Evolutionary conservation across 805 yeast genomes (phyloP).

Genomic region (Ogataea nakhonphanomensis): DNA sequence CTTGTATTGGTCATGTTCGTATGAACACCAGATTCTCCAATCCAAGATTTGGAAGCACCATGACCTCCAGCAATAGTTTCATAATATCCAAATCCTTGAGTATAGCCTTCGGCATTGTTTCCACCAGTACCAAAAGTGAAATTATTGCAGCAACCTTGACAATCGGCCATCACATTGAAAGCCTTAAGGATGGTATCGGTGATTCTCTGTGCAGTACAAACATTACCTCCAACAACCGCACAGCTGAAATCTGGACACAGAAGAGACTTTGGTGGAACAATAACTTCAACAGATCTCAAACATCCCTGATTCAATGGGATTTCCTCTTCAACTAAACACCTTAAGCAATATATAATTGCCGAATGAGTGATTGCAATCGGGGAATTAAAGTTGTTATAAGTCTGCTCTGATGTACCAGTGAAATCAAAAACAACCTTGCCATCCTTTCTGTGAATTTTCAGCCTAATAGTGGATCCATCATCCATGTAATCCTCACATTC

Average conservation of each 20-base stretch:
- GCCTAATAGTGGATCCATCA: slow-evolving; percentile 67
- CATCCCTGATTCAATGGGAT: slow-evolving; percentile 96
- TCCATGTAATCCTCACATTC: slow-evolving; percentile 68
- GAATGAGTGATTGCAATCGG: slow-evolving; percentile 88
- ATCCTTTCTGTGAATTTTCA: slow-evolving; percentile 48
- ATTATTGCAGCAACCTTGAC: slow-evolving; percentile 95
- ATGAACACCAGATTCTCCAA: slow-evolving; percentile 84
- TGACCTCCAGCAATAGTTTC: slow-evolving; percentile 96
- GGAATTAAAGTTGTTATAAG: slow-evolving; percentile 87
- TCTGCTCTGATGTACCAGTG: slow-evolving; percentile 80
- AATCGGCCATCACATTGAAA: slow-evolving; percentile 86
- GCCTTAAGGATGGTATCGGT: slow-evolving; percentile 88
- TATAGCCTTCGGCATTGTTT: slow-evolving; percentile 43
- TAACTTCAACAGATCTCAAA: slow-evolving; percentile 68
- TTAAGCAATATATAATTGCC: slow-evolving; percentile 81
- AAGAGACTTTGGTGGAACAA: slow-evolving; percentile 58
- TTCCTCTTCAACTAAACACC: slow-evolving; percentile 80
- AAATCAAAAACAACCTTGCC: slow-evolving; percentile 76
- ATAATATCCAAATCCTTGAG: slow-evolving; percentile 80
- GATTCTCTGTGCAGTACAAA: slow-evolving; percentile 89
- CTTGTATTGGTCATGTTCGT: slow-evolving; percentile 93
- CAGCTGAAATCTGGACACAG: slow-evolving; percentile 81
- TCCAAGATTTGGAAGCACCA: slow-evolving; percentile 82
- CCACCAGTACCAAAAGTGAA: slow-evolving; percentile 88
- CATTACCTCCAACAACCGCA: slow-evolving; percentile 95